Conservation (phyloP, 1,284 basidiomycete species). For the Tylopilus sp. region DNA sequence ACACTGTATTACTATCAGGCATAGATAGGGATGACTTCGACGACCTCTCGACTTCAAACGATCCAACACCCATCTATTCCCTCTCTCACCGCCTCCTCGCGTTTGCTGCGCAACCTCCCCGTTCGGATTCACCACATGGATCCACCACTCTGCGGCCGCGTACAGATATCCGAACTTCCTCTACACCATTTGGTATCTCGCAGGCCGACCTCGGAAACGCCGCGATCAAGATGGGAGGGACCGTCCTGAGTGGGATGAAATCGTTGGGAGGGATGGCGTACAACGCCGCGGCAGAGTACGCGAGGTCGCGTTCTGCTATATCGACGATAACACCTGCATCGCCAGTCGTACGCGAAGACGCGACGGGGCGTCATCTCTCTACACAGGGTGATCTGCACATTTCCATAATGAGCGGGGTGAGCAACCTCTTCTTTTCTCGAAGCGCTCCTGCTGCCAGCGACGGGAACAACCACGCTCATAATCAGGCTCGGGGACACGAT, state of each 20-base stretch:
- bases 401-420: constrained; percentile 22
- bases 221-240: constrained; percentile 57
- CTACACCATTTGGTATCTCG: constrained; percentile 30
- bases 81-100: constrained; percentile 62
- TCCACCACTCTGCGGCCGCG: constrained; percentile 21
- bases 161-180: constrained; percentile 21
- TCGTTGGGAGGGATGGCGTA: constrained; percentile 61
- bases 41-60: constrained; percentile 11
- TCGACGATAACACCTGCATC: constrained; percentile 9
- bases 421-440: constrained; percentile 51
- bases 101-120: constrained; percentile 47
- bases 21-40: constrained; percentile 30
- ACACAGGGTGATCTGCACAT: constrained; percentile 14
- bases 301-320: constrained; percentile 21
- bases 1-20: constrained; percentile 39
- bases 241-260: constrained; percentile 60
- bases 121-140: constrained; percentile 27
- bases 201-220: constrained; percentile 52
- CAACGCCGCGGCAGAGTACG: constrained; percentile 44
- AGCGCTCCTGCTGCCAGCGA: constrained; percentile 54
- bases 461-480: constrained; percentile 13
- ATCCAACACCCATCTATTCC: constrained; percentile 50
- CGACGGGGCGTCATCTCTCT: constrained; percentile 10
- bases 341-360: constrained; percentile 4
- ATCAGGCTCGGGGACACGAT: constrained; percentile 7